These are phyloP conservation scores for Fraxinus baroniana DNA, from an alignment of 305 asterid genomes.

Conservation along the genomic window DNA sequence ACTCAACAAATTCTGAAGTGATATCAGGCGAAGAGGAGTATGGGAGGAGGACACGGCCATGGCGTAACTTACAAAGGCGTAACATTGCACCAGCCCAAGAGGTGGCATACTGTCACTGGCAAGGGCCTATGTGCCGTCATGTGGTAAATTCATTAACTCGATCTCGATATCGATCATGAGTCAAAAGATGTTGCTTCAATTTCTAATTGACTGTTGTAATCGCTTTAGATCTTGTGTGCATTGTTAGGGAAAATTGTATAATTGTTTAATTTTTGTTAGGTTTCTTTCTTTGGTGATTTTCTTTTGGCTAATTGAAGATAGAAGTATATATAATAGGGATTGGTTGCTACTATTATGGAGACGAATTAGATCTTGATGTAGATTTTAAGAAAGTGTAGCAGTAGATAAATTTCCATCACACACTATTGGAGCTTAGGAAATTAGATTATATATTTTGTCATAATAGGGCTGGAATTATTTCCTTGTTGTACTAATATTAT, in stretches of 20 bases:
- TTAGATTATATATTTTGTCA: background rate
- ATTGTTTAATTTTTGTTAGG: background rate
- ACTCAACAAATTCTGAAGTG: background rate
- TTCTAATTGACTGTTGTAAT: background rate
- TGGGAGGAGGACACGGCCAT: conserved; percentile 76
- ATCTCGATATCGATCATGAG: background rate
- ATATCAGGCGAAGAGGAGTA: conserved; percentile 9
- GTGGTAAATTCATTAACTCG: conserved; percentile 49
- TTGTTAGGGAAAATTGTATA: background rate
- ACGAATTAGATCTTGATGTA: background rate
- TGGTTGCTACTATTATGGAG: background rate
- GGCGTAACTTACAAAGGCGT: conserved; percentile 82
- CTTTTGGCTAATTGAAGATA: background rate
- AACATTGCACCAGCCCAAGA: conserved; percentile 76
- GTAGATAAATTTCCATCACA: background rate
- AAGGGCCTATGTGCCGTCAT: conserved; percentile 93
- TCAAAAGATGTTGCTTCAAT: background rate
- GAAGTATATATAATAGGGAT: background rate
- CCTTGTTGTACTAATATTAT: background rate
- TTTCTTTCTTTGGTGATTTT: background rate
- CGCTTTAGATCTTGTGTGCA: conserved; percentile 22
- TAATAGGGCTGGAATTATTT: background rate
- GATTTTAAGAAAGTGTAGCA: background rate
- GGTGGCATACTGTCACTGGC: conserved; percentile 92
- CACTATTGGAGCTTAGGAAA: background rate